Evolutionary conservation across 192 early-diverging fungal species (phyloP).

Genomic region (Chytriomyces confervae): DNA sequence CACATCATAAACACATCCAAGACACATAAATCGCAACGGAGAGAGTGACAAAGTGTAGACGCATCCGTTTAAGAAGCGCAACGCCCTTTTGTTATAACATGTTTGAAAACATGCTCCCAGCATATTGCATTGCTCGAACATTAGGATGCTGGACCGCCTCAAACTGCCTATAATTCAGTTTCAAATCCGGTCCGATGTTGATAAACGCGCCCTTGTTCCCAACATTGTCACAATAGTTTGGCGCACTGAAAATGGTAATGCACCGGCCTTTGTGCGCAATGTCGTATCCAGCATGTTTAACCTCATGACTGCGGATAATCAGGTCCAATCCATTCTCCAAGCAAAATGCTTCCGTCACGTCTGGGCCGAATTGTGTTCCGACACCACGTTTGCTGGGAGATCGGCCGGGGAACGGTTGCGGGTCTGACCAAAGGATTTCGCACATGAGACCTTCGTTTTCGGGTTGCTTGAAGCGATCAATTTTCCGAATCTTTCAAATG

Average conservation of each 20-base stretch:
- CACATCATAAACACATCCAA: no score
- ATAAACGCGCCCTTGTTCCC: slow-evolving; percentile 95
- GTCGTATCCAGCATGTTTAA: slow-evolving; percentile 94
- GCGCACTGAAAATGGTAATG: slow-evolving; percentile 94
- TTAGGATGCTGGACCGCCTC: slow-evolving; percentile 72
- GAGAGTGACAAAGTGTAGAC: no score
- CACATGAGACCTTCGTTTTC: slow-evolving; percentile 80
- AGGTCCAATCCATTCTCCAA: slow-evolving; percentile 81
- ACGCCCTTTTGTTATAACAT: slow-evolving; percentile 21
- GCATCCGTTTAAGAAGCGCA: no score
- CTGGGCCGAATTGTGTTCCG: slow-evolving; percentile 96
- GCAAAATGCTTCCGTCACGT: slow-evolving; percentile 93
- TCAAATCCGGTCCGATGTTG: slow-evolving; percentile 79
- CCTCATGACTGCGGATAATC: slow-evolving; percentile 96
- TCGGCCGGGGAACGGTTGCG: slow-evolving; percentile 81
- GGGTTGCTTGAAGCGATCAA: slow-evolving; percentile 87
- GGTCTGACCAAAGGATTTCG: slow-evolving; percentile 98
- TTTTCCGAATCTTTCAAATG: slow-evolving; percentile 66
- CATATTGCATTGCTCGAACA: slow-evolving; percentile 58
- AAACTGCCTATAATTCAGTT: slow-evolving; percentile 85
- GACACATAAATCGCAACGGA: no score
- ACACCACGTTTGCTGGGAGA: slow-evolving; percentile 91
- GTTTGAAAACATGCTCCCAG: slow-evolving; percentile 33
- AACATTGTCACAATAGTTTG: slow-evolving; percentile 95
- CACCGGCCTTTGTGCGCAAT: slow-evolving; percentile 94